Evolutionary conservation across 768 basidiomycete species (phyloP), one percentile per base, ranked within the genome.

Genomic region (Coprinellus micaceus): DNA sequence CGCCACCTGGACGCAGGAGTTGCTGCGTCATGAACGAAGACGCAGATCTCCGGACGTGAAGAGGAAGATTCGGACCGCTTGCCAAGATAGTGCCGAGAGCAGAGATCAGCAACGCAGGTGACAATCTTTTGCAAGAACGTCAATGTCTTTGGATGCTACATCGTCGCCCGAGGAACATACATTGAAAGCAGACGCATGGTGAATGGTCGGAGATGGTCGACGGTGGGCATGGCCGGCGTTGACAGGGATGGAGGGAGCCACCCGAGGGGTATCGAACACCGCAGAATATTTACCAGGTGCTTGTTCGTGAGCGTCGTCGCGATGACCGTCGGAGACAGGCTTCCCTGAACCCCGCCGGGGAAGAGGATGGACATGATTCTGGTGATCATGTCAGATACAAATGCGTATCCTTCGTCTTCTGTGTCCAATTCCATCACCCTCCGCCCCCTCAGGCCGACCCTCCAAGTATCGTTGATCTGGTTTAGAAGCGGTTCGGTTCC

Each of bases 11-110:
- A 21, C 88, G 82, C 21, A 89, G 69, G 10, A 94, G 69, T 64
- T 91, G 89, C 55, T 80, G 77, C 60, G 83, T 86, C 24, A 94
- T 79, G 29, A 91, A 71, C n/a, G 76, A 75, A 0, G 80, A 74
- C 60, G 84, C 88, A 28, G 83, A 62, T 63, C 78, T 86, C 39
- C 79, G 78, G 30, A 83, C 78, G 63, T 89, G 81, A 15, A 68
- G 56, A 3, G 81, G 75, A 1, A 75, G 73, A 1, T 71, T 66
- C 1, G 74, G 71, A 11, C 74, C 66, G 10, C 70, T 68, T 2
- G 85, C 77, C 28, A 90, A 62, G n/a, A 88, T 76, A 25, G 72
- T 64, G 4, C 87, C 87, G 4, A 91, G 76, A 10, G 86, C 79
- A 40, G 80, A 69, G 58, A 93, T 88, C 25, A 82, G 74, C 65